Conservation (phyloP, 176 grass and related monocot species). For the Dendrocalamus sinicus region DNA sequence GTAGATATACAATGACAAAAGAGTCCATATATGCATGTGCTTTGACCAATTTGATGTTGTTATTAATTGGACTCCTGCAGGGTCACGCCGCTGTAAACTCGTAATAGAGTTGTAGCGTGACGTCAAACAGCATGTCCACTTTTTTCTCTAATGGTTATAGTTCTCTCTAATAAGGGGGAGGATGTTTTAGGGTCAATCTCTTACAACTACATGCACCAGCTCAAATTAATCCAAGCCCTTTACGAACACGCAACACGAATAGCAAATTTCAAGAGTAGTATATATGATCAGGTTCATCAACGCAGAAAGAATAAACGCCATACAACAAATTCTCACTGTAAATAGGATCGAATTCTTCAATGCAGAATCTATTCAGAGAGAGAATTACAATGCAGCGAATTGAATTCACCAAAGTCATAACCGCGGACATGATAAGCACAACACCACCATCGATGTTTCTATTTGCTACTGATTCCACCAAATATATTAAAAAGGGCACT, state of each 20-base stretch:
- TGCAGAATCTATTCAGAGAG: conserved; percentile 20
- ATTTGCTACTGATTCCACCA: conserved; percentile 32
- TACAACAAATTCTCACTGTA: neutral
- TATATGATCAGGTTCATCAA: neutral
- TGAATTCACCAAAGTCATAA: conserved; percentile 10
- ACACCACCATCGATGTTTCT: conserved; percentile 39
- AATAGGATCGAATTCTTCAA: neutral
- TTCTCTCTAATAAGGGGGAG: too few species aligned
- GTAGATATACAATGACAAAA: too few species aligned
- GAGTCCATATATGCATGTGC: too few species aligned
- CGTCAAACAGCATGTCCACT: too few species aligned
- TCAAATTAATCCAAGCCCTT: neutral
- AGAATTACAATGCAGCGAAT: conserved; percentile 44
- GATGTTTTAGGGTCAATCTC: too few species aligned
- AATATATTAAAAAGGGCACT: conserved; percentile 19
- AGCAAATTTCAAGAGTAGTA: neutral
- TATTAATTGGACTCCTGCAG: too few species aligned
- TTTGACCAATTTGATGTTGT: too few species aligned
- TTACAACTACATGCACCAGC: too few species aligned
- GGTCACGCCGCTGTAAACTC: too few species aligned
- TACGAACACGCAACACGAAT: neutral
- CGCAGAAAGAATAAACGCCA: neutral
- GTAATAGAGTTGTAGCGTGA: too few species aligned
- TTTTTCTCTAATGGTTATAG: too few species aligned
- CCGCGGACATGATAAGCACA: conserved; percentile 23